A percentile compares a stretch with the other conserved stretches of the same genome.
phyloP scores from a whole-genome alignment of 768 basidiomycete genomes.

The Lanmaoa pseudosensibilis region DNA sequence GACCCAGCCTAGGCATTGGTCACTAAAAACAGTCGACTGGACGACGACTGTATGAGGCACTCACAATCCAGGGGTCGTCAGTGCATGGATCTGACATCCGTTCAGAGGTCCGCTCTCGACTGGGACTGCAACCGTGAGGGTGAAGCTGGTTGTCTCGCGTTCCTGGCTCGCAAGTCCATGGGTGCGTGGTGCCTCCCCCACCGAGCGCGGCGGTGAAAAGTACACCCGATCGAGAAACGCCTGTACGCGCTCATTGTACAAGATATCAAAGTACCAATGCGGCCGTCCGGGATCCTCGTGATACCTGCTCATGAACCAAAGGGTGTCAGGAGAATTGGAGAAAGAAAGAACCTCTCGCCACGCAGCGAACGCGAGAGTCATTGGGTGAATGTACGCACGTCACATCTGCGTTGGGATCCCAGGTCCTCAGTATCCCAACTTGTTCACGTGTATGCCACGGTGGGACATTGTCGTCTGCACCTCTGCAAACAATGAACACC shows the following conservation, averaged over 20 bases:
- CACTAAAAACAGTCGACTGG: not conserved
- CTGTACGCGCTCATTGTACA: conserved; percentile 55
- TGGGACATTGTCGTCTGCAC: conserved; percentile 83
- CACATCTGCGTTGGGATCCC: conserved; percentile 52
- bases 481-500: conserved; percentile 41
- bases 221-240: conserved; percentile 49
- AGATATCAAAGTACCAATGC: conserved; percentile 71
- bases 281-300: conserved; percentile 59
- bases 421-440: conserved; percentile 56
- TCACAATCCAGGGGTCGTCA: conserved; percentile 69
- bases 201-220: not conserved
- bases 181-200: not conserved
- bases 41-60: conserved; percentile 11
- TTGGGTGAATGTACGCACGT: conserved; percentile 40
- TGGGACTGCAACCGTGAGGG: conserved; percentile 71
- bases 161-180: not conserved
- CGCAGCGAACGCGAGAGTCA: not conserved
- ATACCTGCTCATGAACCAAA: conserved; percentile 40
- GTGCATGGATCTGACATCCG: conserved; percentile 64
- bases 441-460: conserved; percentile 79
- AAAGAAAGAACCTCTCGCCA: not conserved
- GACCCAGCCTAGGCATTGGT: conserved; percentile 16
- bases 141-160: conserved; percentile 42
- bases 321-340: not conserved
- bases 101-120: conserved; percentile 66